Evolutionary conservation across 2,329 filamentous ascomycete species (phyloP).

Genomic region (Venturia aucupariae): DNA sequence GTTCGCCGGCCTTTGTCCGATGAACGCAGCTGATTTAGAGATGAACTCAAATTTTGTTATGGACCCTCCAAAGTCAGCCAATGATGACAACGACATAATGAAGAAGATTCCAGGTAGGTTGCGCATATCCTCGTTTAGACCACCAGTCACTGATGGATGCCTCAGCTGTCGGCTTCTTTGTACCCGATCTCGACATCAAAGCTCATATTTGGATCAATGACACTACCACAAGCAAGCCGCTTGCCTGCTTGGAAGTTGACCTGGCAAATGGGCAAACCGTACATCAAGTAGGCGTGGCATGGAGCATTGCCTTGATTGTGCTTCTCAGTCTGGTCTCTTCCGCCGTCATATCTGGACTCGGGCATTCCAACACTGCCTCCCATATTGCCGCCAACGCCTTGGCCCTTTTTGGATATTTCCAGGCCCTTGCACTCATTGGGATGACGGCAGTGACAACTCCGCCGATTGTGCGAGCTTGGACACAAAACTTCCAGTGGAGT

Average conservation of each 20-base stretch:
- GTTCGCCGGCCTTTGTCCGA: constrained; percentile 74
- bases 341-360: constrained; percentile 79
- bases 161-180: constrained; percentile 60
- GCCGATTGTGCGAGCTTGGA: constrained; percentile 85
- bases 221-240: constrained; percentile 50
- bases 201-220: constrained; percentile 74
- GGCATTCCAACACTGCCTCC: constrained; percentile 87
- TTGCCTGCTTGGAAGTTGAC: constrained; percentile 80
- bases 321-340: constrained; percentile 76
- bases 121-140: background rate
- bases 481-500: constrained; percentile 96
- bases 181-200: constrained; percentile 83
- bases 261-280: constrained; percentile 90
- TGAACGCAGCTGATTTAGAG: constrained; percentile 75
- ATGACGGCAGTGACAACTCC: constrained; percentile 73
- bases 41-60: constrained; percentile 57
- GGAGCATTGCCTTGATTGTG: constrained; percentile 80
- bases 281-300: constrained; percentile 77
- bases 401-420: constrained; percentile 88
- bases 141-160: background rate
- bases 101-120: constrained; percentile 55
- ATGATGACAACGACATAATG: constrained; percentile 39
- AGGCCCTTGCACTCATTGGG: constrained; percentile 64
- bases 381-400: constrained; percentile 90
- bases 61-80: constrained; percentile 18